Conservation (phyloP, 352 stramenopile species). For the Lagenidium giganteum region DNA sequence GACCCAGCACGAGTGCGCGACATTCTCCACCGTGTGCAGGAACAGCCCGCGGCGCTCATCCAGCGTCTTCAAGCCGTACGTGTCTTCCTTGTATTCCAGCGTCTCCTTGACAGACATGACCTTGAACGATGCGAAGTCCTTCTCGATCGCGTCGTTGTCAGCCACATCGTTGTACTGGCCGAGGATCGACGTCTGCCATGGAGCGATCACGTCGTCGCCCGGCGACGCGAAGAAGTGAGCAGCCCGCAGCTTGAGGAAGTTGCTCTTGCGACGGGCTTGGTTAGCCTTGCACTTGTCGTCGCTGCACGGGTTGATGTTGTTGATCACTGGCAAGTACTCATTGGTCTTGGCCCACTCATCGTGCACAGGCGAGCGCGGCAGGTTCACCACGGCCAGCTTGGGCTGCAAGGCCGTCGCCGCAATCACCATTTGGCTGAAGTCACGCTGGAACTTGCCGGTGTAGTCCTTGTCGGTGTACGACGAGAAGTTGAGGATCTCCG, state of each 20-base stretch:
- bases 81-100: constrained; percentile 29
- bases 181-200: constrained; percentile 30
- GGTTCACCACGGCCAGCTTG: constrained; percentile 34
- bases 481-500: constrained; percentile 25
- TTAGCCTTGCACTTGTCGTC: constrained; percentile 4
- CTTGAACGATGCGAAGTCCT: constrained; percentile 20
- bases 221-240: constrained; percentile 34
- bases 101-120: constrained; percentile 29
- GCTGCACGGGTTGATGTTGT: constrained; percentile 23
- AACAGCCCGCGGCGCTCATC: constrained; percentile 18
- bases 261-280: constrained; percentile 25
- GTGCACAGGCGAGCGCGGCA: constrained; percentile 24
- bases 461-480: constrained; percentile 18
- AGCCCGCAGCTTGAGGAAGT: constrained; percentile 16
- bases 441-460: constrained; percentile 28
- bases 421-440: constrained; percentile 24
- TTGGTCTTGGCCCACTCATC: constrained; percentile 22
- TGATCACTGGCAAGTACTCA: constrained; percentile 27
- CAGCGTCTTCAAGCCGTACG: constrained; percentile 29
- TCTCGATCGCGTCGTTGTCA: constrained; percentile 19
- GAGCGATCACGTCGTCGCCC: constrained; percentile 25
- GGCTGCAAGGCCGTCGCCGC: constrained; percentile 22
- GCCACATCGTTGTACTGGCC: constrained; percentile 27
- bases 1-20: constrained; percentile 31
- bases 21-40: constrained; percentile 12